Evolutionary conservation across 129 eudicot species (phyloP), one percentile per base, ranked within the genome.

Genomic region (Ambrosia artemisiifolia): DNA sequence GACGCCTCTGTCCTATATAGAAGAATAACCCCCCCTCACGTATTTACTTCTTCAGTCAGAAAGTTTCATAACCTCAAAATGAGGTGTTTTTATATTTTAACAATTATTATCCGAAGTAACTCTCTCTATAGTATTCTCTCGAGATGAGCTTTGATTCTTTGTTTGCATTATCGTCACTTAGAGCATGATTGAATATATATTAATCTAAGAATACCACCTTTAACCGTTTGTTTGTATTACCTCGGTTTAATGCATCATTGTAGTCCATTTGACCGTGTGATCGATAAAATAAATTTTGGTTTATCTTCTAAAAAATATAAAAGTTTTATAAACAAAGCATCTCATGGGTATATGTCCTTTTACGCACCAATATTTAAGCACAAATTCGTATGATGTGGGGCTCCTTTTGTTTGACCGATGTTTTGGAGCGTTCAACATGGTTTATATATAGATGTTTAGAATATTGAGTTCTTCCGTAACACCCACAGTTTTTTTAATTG

Each of bases 191-290:
- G 64, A n/a, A 57, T 57, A 57, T 28, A 57, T 57, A 30, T 57
- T 24, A 57, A 57, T 57, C 40, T 28, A 57, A 57, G 64, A 24
- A 57, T 12, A 57, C 4, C 64, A 57, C 40, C 10, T 24, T 53
- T 57, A 57, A 57, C 64, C 16, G 28, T 57, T 57, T 57, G 38
- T 57, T 57, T 28, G 33, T 57, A 57, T 57, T 57, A 57, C 28
- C 36, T 11, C 11, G 16, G 38, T 57, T 28, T 55, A 57, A 24
- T 57, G 63, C 63, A 57, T 57, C 36, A 57, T 57, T 24, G 16
- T 10, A 56, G 63, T 57, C 36, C 36, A 57, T 57, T 57, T 57
- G 64, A 57, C 64, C 17, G 40, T 57, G 64, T 20, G 17, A 57
- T 57, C 17, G n/a, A 28, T 57, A 10, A 17, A 4, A 30, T 57